phyloP scores from a whole-genome alignment of 768 basidiomycete species.

The Suillus tomentosus region DNA sequence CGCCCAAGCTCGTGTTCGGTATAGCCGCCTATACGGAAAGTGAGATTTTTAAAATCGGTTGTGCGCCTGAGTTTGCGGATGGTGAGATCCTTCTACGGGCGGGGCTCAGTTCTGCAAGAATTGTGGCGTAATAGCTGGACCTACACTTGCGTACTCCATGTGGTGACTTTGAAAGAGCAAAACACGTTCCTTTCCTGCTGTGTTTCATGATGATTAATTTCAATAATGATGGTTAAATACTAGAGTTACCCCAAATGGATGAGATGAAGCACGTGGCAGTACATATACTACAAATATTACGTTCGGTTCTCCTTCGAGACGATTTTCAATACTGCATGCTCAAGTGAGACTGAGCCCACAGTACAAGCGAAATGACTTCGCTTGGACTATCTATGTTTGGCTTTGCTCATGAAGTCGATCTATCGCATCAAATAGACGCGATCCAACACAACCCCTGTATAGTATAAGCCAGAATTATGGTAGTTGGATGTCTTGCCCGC shows the following conservation, averaged over 20 bases:
- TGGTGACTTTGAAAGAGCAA: constrained; percentile 8
- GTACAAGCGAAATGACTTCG: not conserved
- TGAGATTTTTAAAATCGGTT: constrained; percentile 27
- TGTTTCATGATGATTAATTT: not conserved
- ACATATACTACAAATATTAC: not conserved
- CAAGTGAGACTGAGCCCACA: not conserved
- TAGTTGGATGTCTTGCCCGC: not conserved
- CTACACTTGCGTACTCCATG: constrained; percentile 35
- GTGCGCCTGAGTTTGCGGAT: constrained; percentile 26
- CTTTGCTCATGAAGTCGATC: not conserved
- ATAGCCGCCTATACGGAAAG: constrained; percentile 19
- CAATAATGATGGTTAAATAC: not conserved
- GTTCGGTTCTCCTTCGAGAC: not conserved
- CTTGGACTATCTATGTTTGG: not conserved
- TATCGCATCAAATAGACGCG: not conserved
- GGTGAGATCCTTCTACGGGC: constrained; percentile 20
- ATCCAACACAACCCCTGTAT: constrained; percentile 3
- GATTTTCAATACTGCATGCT: not conserved
- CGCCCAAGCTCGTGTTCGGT: constrained; percentile 17
- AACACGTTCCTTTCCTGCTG: constrained; percentile 3
- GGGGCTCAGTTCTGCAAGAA: constrained; percentile 1
- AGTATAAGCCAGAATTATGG: not conserved
- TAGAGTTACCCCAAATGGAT: not conserved
- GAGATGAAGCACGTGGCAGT: constrained; percentile 3
- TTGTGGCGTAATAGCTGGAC: constrained; percentile 18